Base-by-base conservation (phyloP, 768 basidiomycete genomes). In the Podaxis mareebaensis region DNA sequence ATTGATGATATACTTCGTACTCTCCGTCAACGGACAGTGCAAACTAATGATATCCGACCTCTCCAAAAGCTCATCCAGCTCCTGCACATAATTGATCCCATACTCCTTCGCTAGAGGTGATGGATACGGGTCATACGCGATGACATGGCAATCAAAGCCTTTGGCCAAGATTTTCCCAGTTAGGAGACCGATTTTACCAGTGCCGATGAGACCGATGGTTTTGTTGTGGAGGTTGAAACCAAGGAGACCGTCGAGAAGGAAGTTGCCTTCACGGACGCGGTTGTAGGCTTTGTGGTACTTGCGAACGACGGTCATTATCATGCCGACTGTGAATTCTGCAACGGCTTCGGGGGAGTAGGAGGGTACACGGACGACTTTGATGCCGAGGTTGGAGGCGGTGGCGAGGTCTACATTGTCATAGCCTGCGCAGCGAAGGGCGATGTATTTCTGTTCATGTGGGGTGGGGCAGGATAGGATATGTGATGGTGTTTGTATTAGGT, bases 221-320 rank as follows among this genome's bases (percentile, higher is more conserved):
- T 79, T 81, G 1, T 77, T 78, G 13, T 69, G 52, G 44, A 81
- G 72, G 58, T 79, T 81, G 70, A 78, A 74, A 0, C 79, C 79
- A 3, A 81, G 68, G 8, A 81, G 73, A 15, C 78, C 78, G 55
- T 81, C 79, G 42, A 81, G 75, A 42, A 81, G 75, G 68, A 81
- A 79, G 61, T 81, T 81, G 2, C 78, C 78, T 64, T 81, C 79
- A 6, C 79, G 77, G 1, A 81, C 78, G n/a, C 79, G 77, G 53
- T 74, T 74, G 65, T 77, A 79, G 10, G 79, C 77, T 64, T 81
- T 81, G 71, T 81, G 79, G 64, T 78, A 81, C 66, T 81, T 81
- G 63, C 79, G 76, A 10, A 79, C 70, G 46, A 81, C 77, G 33
- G 78, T 81, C 69, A 81, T 66, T 58, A 81, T 74, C 77, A 79